Conservation (phyloP, 768 basidiomycete species). For the Amanita molliuscula region DNA sequence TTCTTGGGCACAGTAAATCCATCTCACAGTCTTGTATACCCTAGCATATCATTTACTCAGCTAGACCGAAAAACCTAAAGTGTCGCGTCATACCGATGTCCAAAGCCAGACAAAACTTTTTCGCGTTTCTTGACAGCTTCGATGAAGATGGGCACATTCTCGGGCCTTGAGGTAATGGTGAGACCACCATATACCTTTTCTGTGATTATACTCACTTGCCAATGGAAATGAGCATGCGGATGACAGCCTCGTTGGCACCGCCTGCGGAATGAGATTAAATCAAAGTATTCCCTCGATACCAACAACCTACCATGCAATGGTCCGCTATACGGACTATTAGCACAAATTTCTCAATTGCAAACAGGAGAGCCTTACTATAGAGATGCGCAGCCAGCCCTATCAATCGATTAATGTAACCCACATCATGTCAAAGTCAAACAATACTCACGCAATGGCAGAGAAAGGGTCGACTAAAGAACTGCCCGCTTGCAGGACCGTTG, state of each 20-base stretch:
- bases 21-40: slow-evolving; percentile 64
- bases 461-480: slow-evolving; percentile 89
- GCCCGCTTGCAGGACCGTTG: slow-evolving; percentile 80
- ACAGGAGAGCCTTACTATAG: slow-evolving; percentile 53
- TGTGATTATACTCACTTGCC: slow-evolving; percentile 43
- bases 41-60: slow-evolving; percentile 18
- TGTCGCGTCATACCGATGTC: slow-evolving; percentile 50
- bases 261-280: slow-evolving; percentile 26
- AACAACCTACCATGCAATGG: slow-evolving; percentile 50
- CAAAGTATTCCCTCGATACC: not conserved
- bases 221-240: slow-evolving; percentile 86
- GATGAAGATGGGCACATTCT: slow-evolving; percentile 77
- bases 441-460: slow-evolving; percentile 64
- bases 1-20: not conserved
- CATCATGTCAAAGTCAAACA: not conserved
- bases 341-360: not conserved
- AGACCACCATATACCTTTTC: not conserved
- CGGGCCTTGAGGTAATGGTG: slow-evolving; percentile 38
- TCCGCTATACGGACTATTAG: slow-evolving; percentile 30
- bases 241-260: slow-evolving; percentile 90
- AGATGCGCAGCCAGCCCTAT: slow-evolving; percentile 79
- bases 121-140: slow-evolving; percentile 84
- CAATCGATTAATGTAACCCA: not conserved
- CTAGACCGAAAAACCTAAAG: not conserved
- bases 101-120: slow-evolving; percentile 84